Evolutionary conservation across 2,329 filamentous ascomycete genomes (phyloP), one percentile per base, ranked within the genome.

Genomic region (Helotiales sp.): DNA sequence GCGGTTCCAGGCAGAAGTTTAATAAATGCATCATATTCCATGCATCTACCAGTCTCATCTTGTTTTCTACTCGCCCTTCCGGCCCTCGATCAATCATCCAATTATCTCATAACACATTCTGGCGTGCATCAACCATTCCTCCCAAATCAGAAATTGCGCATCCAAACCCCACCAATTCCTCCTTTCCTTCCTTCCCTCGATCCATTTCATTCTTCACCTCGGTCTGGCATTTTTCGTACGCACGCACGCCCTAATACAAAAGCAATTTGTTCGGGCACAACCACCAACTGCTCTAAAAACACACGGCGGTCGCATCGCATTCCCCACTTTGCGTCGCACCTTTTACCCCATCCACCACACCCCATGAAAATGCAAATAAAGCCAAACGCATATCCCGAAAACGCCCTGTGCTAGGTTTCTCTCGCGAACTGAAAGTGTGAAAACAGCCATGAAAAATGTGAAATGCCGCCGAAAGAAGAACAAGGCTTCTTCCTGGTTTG

Each of bases 381-480:
- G 15, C 4, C 30, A 57, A 40, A 40, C 52, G 52, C 52, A 34
- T 11, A 55, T 22, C 52, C 52, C 52, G 52, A 37, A 8, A 57
- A 57, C 52, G 52, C 52, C 52, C 34, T 17, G 52, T 57, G 52
- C 52, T 57, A 57, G 30, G 32, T 20, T 22, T 50, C 22, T 43
- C 28, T 47, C 63, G 57, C 55, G 30, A 43, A 54, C 32, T 49
- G 40, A 3, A 55, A 71, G 61, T 64, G 58, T n/a, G 57, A 63
- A 63, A 66, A 49, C 26, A 54, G 54, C 13, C 40, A 40, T 32
- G n/a, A 32, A 55, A 49, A 52, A 59, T 26, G 32, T 63, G 40
- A 28, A 63, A 57, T 64, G 66, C 61, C 28, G 66, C 61, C 28
- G 30, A 58, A 67, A 63, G 40, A 43, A 63, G 54, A 69, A 68